These are phyloP conservation scores for Amylostereum areolatum DNA, from an alignment of 1,284 basidiomycete genomes.

Conservation along the genomic window DNA sequence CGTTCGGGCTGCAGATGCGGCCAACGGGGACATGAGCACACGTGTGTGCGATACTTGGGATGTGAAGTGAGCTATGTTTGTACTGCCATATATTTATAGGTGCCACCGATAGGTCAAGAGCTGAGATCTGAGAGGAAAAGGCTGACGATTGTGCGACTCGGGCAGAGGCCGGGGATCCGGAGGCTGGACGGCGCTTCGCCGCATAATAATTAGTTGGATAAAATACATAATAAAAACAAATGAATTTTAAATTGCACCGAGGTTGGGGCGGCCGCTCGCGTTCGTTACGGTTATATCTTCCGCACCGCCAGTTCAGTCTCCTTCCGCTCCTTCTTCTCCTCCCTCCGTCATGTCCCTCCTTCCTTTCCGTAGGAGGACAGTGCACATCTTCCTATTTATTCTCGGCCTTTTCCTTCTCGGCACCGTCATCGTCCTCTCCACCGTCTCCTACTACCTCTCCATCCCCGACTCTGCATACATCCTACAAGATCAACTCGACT, in stretches of 20 bases:
- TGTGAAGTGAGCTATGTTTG: background rate
- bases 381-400: slow-evolving; percentile 70
- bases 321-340: slow-evolving; percentile 14
- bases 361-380: slow-evolving; percentile 28
- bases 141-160: no score
- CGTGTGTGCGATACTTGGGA: background rate
- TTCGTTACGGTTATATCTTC: background rate
- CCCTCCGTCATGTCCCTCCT: slow-evolving; percentile 37
- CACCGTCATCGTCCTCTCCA: slow-evolving; percentile 88
- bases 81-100: no score
- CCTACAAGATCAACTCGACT: slow-evolving; percentile 71
- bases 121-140: no score
- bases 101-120: no score
- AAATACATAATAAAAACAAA: no score
- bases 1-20: slow-evolving; percentile 45
- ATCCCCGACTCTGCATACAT: slow-evolving; percentile 79
- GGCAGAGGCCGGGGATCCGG: no score
- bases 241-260: no score
- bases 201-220: no score
- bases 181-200: no score
- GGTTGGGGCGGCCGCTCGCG: background rate
- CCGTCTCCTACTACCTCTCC: slow-evolving; percentile 86
- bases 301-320: slow-evolving; percentile 6
- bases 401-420: slow-evolving; percentile 85
- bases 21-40: slow-evolving; percentile 36